phyloP scores from a whole-genome alignment of 345 rosid species.

The Arabidopsis arenosa region DNA sequence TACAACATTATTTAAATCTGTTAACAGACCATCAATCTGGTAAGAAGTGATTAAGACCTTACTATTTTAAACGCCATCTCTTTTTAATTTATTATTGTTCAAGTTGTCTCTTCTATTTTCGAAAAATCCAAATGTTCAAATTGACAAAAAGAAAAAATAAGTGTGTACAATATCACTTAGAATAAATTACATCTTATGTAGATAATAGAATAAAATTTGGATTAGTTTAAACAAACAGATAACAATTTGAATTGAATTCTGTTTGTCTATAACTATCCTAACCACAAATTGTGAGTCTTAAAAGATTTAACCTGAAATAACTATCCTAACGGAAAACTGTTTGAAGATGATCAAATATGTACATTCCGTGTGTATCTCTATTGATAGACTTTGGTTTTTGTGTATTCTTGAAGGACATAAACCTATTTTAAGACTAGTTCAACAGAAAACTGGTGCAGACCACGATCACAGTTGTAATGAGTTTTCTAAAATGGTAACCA shows the following conservation, averaged over 20 bases:
- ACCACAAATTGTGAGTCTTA: neutral
- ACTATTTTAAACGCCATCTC: neutral
- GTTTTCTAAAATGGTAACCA: conserved; percentile 45
- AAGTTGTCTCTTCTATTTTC: conserved; percentile 19
- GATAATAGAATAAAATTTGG: neutral
- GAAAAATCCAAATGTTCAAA: conserved; percentile 11
- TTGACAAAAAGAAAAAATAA: neutral
- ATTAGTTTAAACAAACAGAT: neutral
- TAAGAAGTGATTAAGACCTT: conserved; percentile 12
- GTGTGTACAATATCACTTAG: neutral
- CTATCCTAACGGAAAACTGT: conserved; percentile 29
- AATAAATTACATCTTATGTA: neutral
- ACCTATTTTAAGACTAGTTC: conserved; percentile 46
- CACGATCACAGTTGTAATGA: conserved; percentile 45
- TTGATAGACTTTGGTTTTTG: conserved; percentile 27
- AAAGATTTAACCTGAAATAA: conserved; percentile 25
- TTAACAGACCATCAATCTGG: neutral
- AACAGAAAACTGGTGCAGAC: conserved; percentile 47
- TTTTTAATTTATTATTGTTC: neutral
- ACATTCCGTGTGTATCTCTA: conserved; percentile 28
- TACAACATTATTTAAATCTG: neutral
- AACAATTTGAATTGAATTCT: conserved; percentile 12
- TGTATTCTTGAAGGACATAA: conserved; percentile 15
- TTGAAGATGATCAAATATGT: conserved; percentile 7
- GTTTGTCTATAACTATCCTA: conserved; percentile 14